Evolutionary conservation across 2,329 filamentous ascomycete genomes (phyloP).

Genomic region (Ophiostoma angusticollis): DNA sequence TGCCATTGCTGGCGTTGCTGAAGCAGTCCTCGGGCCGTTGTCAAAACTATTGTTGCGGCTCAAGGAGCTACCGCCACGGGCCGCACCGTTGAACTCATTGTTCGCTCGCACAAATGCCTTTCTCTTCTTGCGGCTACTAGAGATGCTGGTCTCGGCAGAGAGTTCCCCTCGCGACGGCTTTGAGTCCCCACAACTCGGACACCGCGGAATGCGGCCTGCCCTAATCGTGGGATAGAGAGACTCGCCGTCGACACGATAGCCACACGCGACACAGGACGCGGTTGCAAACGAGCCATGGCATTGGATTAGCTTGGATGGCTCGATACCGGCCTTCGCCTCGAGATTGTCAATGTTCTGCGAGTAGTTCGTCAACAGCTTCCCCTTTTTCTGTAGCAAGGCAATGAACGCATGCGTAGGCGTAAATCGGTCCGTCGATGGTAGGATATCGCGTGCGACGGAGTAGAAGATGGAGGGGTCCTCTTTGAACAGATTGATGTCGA

Average conservation of each 20-base stretch:
- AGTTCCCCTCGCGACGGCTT: constrained; percentile 15
- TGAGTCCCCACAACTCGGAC: constrained; percentile 53
- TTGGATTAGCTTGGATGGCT: constrained; percentile 72
- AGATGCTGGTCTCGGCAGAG: background rate
- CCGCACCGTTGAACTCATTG: background rate
- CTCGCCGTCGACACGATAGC: constrained; percentile 59
- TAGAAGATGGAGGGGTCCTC: constrained; percentile 82
- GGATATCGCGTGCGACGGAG: constrained; percentile 76
- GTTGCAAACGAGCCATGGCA: constrained; percentile 95
- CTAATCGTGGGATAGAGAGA: constrained; percentile 69
- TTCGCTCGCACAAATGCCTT: constrained; percentile 3
- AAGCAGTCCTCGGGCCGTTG: constrained; percentile 11
- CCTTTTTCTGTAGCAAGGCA: constrained; percentile 70
- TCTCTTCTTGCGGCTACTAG: constrained; percentile 24
- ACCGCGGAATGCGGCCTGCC: constrained; percentile 63
- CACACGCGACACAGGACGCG: constrained; percentile 76
- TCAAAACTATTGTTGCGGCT: constrained; percentile 11
- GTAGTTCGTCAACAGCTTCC: constrained; percentile 90
- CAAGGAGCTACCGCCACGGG: background rate
- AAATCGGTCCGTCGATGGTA: constrained; percentile 67
- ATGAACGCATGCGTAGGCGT: constrained; percentile 95
- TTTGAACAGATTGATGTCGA: constrained; percentile 78
- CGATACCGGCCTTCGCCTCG: constrained; percentile 74
- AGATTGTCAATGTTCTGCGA: constrained; percentile 98
- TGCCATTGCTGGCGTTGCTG: constrained; percentile 15